Evolutionary conservation across 2,329 filamentous ascomycete species (phyloP), one percentile per base, ranked within the genome.

Genomic region (Fusarium abutilonis): DNA sequence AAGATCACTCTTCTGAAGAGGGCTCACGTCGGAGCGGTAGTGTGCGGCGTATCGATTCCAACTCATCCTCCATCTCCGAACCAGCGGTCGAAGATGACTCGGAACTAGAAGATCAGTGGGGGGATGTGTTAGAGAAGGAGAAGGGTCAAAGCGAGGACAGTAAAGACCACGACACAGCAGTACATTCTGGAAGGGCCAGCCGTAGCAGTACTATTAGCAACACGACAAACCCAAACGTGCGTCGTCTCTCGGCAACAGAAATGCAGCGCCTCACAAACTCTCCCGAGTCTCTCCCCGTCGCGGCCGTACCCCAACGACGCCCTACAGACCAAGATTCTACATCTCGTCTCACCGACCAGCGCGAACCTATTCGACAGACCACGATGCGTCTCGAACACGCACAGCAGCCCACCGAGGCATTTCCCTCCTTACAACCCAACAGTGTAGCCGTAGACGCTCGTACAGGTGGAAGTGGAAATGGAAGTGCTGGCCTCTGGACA

Each of bases 221-320:
- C 54, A 64, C 69, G 5, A 63, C 61, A 29, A 78, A 75, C 60
- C 72, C 76, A 38, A 81, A 76, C 43, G 74, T 86, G 42, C 79
- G 83, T 51, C 81, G 83, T 34, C 76, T 88, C 23, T 86, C 85
- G 0, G 83, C 83, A 8, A 82, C 79, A 34, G 83, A 86, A 67
- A 86, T 88, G 70, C 81, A 85, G 49, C 82, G 85, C 56, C 74
- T 89, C 56, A 81, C 83, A 13, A 81, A 79, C 26, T 79, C 82
- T 2, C 84, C 84, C 6, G 83, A 86, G 26, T 87, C 85, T 1
- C 74, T 89, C 2, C 86, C 86, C 11, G 73, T 88, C 1, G 82
- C 82, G 2, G 72, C 75, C 62, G 73, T 76, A 66, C 71, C 72
- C 48, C 61, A 75, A 73, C 60, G 77, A 69, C 63, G 74, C 73